Evolutionary conservation across 192 early-diverging fungal species (phyloP), one percentile per base, ranked within the genome.

Genomic region (Podila clonocystis): DNA sequence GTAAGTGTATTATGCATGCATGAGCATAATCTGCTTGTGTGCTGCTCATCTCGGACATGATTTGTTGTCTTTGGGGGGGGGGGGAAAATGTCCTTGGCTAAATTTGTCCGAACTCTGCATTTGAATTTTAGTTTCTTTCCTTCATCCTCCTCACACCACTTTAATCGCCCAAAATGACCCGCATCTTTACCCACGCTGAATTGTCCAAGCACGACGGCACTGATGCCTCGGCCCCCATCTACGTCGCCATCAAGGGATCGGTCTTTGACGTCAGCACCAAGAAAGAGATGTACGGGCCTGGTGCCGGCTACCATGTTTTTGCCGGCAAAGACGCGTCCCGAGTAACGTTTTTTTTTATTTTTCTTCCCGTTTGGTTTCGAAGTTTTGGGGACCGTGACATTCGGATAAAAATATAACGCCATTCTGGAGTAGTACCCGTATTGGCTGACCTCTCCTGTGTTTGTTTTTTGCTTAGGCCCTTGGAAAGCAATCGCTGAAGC

Each of bases 251-350:
- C 65, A 95, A 95, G 78, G 92, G 94, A 17, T 85, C 82, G 50
- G 86, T 95, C 20, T 95, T 90, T 72, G 93, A 95, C 83, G 93
- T 95, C 26, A 83, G 88, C 9, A 50, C 29, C 48, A 87, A 89
- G 58, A 77, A 83, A 29, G 87, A 86, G 31, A 83, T 87, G 82
- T 95, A 95, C 75, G 74, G 82, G 13, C 87, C 88, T 4, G 89
- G 87, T 7, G 62, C 58, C 12, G 89, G 89, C 33, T 95, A 95
- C 72, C 72, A 84, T 58, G 82, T 89, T 15, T 94, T 95, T 82
- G 91, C 93, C 26, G 94, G 94, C 8, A 93, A 94, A 83, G 94
- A 94, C 78, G 92, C 91, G 20, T 92, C 89, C 13, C 87, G 75
- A 74, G 88, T 91, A 83, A 13, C 24, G 15, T 61, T 19, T 61